A percentile compares a stretch with the other conserved stretches of the same genome.
These are phyloP conservation scores for Sporothrix brunneoviolacea DNA, from an alignment of 2,329 filamentous ascomycete species.

Conservation along the genomic window DNA sequence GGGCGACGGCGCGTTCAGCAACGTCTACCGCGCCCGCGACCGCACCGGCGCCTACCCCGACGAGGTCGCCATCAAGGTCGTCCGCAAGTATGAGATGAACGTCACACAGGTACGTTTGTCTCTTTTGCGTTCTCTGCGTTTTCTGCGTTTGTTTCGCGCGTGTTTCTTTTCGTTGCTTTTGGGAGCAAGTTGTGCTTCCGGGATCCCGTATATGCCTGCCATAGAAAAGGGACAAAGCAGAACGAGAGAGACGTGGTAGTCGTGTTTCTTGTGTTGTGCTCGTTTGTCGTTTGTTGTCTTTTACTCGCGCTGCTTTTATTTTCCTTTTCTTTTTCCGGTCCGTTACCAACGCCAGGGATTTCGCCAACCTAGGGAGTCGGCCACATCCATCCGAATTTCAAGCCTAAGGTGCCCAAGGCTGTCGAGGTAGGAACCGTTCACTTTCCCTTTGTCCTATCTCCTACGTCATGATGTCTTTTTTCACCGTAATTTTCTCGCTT, in stretches of 20 bases:
- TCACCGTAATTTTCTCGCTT: constrained; percentile 8
- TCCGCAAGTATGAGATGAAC: constrained; percentile 99
- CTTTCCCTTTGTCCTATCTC: constrained; percentile 27
- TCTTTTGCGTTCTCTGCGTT: constrained; percentile 13
- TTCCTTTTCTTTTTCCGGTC: constrained; percentile 16
- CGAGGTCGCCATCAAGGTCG: constrained; percentile 96
- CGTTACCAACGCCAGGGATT: constrained; percentile 48
- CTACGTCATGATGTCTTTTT: constrained; percentile 18
- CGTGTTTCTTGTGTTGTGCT: not conserved
- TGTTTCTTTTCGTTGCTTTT: not conserved
- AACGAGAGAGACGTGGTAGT: not conserved
- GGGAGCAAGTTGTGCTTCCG: constrained; percentile 10
- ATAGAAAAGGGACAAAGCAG: constrained; percentile 3
- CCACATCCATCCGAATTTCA: constrained; percentile 93
- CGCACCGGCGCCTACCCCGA: constrained; percentile 55
- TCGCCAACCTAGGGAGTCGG: constrained; percentile 66
- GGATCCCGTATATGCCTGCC: constrained; percentile 6
- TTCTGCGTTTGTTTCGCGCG: constrained; percentile 4
- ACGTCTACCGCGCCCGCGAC: constrained; percentile 88
- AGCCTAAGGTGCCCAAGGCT: constrained; percentile 79
- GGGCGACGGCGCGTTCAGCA: constrained; percentile 98
- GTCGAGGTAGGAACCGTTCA: constrained; percentile 75
- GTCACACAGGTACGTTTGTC: constrained; percentile 80
- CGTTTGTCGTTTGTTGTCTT: not conserved
- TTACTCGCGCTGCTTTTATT: not conserved